Evolutionary conservation across 1,139 yeast species (phyloP).

Genomic region (Scheffersomyces insectosa): DNA sequence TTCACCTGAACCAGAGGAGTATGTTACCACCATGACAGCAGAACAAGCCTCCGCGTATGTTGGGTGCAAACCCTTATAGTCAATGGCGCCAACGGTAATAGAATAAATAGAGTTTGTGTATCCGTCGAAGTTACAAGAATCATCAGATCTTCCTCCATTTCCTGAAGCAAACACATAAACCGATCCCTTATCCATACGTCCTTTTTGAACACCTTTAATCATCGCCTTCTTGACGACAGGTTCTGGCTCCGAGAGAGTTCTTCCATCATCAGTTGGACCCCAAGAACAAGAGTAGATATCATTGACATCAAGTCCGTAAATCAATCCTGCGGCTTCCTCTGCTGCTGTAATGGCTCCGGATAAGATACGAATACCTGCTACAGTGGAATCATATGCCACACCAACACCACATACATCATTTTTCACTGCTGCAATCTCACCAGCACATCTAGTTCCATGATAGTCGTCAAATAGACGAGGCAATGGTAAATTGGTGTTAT

Average conservation of each 20-base stretch:
- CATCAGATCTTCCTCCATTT: constrained; percentile 82
- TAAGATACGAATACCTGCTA: constrained; percentile 87
- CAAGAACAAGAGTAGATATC: constrained; percentile 97
- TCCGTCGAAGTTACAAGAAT: constrained; percentile 96
- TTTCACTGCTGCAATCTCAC: constrained; percentile 90
- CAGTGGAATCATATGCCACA: constrained; percentile 83
- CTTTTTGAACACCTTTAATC: constrained; percentile 80
- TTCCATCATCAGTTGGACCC: constrained; percentile 98
- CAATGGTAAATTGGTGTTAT: constrained; percentile 69
- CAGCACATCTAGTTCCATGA: constrained; percentile 98
- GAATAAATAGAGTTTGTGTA: constrained; percentile 95
- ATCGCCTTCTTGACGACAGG: constrained; percentile 76
- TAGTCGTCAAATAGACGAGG: constrained; percentile 83
- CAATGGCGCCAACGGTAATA: constrained; percentile 93
- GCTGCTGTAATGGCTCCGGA: constrained; percentile 78
- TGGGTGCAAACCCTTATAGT: constrained; percentile 82
- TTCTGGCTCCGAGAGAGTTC: constrained; percentile 83
- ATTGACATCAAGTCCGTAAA: constrained; percentile 75
- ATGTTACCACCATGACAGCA: constrained; percentile 95
- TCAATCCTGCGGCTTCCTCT: constrained; percentile 88
- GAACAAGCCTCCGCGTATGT: constrained; percentile 89
- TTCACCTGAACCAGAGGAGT: constrained; percentile 88
- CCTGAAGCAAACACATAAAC: constrained; percentile 96
- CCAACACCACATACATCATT: constrained; percentile 94
- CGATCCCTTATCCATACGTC: constrained; percentile 81